Evolutionary conservation across 2,329 filamentous ascomycete genomes (phyloP).

Genomic region (Coniochaeta prunicola): DNA sequence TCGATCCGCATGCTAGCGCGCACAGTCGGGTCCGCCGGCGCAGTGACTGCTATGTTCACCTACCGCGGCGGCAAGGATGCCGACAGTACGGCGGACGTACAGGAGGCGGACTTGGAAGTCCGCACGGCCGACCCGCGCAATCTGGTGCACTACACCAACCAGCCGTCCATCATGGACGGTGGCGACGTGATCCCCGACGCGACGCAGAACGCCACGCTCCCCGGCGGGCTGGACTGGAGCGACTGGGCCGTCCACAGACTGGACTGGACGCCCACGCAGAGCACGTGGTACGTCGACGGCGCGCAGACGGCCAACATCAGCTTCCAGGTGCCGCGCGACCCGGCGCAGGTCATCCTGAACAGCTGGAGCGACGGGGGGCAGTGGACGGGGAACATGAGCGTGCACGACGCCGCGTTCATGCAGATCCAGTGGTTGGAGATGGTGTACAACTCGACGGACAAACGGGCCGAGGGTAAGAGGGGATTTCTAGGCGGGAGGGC

Average conservation of each 20-base stretch:
- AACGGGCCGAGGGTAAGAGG: neutral
- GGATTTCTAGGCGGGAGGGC: neutral
- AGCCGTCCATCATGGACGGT: constrained; percentile 39
- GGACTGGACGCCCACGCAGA: constrained; percentile 48
- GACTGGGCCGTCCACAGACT: constrained; percentile 53
- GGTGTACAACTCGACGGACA: constrained; percentile 36
- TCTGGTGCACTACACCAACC: constrained; percentile 51
- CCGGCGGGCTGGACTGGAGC: constrained; percentile 36
- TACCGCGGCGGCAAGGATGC: constrained; percentile 28
- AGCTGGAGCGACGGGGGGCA: constrained; percentile 54
- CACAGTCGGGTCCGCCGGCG: constrained; percentile 38
- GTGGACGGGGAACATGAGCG: constrained; percentile 53
- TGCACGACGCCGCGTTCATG: constrained; percentile 40
- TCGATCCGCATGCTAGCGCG: constrained; percentile 45
- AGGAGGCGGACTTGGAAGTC: constrained; percentile 48
- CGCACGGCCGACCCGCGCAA: constrained; percentile 36
- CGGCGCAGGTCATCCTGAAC: constrained; percentile 48
- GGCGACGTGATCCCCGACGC: constrained; percentile 37
- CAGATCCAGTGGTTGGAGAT: constrained; percentile 59
- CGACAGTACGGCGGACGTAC: constrained; percentile 23
- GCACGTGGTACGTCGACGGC: constrained; percentile 49
- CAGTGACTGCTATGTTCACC: constrained; percentile 46
- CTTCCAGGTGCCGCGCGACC: constrained; percentile 47
- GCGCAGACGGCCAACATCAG: constrained; percentile 41
- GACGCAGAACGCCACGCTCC: constrained; percentile 39